Evolutionary conservation across 2,329 filamentous ascomycete species (phyloP).

Genomic region (Furcasterigmium furcatum): DNA sequence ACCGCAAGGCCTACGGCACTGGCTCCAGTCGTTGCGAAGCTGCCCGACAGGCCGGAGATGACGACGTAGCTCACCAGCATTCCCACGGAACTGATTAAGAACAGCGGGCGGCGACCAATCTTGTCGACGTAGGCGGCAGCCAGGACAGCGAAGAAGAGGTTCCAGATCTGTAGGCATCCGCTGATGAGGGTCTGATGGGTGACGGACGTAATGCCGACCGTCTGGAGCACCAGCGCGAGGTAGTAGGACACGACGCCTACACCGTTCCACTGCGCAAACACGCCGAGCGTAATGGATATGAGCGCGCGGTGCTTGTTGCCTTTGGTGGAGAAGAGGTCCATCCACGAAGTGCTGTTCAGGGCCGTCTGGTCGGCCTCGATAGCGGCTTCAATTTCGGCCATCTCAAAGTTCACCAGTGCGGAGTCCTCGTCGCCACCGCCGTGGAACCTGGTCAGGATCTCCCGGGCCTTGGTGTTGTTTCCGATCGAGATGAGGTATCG

Average conservation of each 20-base stretch:
- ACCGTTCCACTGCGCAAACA: constrained; percentile 32
- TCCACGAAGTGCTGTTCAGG: constrained; percentile 23
- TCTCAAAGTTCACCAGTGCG: constrained; percentile 27
- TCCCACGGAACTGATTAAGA: constrained; percentile 15
- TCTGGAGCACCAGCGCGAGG: constrained; percentile 24
- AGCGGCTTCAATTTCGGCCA: constrained; percentile 8
- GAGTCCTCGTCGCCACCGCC: constrained; percentile 34
- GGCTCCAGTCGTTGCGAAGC: constrained; percentile 25
- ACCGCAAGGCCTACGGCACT: constrained; percentile 28
- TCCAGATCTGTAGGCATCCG: constrained; percentile 19
- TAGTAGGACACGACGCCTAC: constrained; percentile 31
- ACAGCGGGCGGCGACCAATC: constrained; percentile 18
- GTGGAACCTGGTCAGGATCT: constrained; percentile 35
- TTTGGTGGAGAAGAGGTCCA: constrained; percentile 32
- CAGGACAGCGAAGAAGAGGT: constrained; percentile 22
- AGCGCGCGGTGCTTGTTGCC: constrained; percentile 28
- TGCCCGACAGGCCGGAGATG: constrained; percentile 33
- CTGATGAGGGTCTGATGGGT: constrained; percentile 23
- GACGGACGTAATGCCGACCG: constrained; percentile 22
- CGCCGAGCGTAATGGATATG: constrained; percentile 19
- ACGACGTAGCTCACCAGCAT: constrained; percentile 30
- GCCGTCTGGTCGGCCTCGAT: constrained; percentile 5
- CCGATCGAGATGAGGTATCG: constrained; percentile 8
- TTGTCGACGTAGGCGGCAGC: constrained; percentile 20
- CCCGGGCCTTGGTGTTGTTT: constrained; percentile 20